phyloP scores from a whole-genome alignment of 2,329 filamentous ascomycete species.

The Mariannaea elegans region DNA sequence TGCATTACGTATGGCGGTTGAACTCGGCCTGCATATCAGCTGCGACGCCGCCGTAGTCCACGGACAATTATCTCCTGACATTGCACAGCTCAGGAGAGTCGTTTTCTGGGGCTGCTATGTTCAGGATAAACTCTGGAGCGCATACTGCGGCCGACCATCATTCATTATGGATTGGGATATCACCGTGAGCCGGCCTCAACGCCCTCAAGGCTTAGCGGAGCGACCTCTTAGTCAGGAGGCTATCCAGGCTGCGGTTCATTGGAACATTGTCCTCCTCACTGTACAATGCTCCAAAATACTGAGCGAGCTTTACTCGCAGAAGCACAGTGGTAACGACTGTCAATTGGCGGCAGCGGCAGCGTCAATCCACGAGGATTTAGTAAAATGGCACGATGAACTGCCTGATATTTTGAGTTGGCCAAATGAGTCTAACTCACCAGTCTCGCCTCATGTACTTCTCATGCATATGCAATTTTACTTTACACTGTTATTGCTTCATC shows the following conservation, averaged over 20 bases:
- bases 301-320: background rate
- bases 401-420: background rate
- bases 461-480: conserved; percentile 3
- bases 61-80: background rate
- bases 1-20: background rate
- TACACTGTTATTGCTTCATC: background rate
- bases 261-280: background rate
- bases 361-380: background rate
- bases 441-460: background rate
- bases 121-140: background rate
- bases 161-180: conserved; percentile 1
- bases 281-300: background rate
- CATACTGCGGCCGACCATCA: background rate
- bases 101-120: background rate
- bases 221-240: background rate
- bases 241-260: too few species aligned
- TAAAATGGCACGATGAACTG: background rate
- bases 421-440: background rate
- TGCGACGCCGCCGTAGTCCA: background rate
- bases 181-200: background rate
- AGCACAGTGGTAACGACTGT: background rate
- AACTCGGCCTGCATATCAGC: background rate
- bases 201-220: too few species aligned
- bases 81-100: background rate
- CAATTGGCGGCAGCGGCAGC: background rate